Base-by-base conservation (phyloP, 352 stramenopile genomes). In the Hyaloperonospora brassicae region DNA sequence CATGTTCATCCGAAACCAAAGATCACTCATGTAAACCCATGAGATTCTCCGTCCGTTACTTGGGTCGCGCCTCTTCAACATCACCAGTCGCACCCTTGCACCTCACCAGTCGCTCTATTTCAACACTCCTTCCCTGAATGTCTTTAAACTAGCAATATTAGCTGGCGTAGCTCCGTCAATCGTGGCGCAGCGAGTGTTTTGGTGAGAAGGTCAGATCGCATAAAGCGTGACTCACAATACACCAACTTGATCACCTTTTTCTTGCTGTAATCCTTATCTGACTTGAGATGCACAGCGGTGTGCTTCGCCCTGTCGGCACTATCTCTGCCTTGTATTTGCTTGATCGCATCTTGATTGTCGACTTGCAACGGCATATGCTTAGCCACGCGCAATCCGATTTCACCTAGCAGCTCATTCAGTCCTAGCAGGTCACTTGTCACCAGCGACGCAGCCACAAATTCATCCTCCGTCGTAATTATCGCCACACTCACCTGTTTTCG, bases 381-480 rank as follows among this genome's bases (percentile, higher is more conserved):
- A 22, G 9, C 13, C 38, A 50, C 17, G 24, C 22, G 3, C 11
- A 57, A 13, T 1, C 27, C 40, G 1, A 60, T 49, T 25, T 58
- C 43, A 2, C 38, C 11, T 9, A 57, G 9, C 14, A 52, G 22
- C 22, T 59, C 44, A 9, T 9, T 10, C 2, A 67, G 12, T 0
- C 63, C 52, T 6, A 67, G 24, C 34, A 64, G 10, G 10, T 67
- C 62, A 5, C n/a, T 11, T 17, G 25, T 35, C 5, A 44, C 36
- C n/a, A 55, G 40, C 6, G 58, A 47, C 8, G 47, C 63, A 0
- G 54, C 48, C 10, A 64, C 47, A 36, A 59, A 67, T 36, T 71
- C 44, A 1, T 50, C 59, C 47, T 71, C 59, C 36, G 59, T 68
- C 0, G 50, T 68, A 1, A 41, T 68, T 0, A 72, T 17, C 1